These are phyloP conservation scores for Aspergillus wentii DNA, from an alignment of 495 filamentous ascomycete genomes.

Conservation along the genomic window DNA sequence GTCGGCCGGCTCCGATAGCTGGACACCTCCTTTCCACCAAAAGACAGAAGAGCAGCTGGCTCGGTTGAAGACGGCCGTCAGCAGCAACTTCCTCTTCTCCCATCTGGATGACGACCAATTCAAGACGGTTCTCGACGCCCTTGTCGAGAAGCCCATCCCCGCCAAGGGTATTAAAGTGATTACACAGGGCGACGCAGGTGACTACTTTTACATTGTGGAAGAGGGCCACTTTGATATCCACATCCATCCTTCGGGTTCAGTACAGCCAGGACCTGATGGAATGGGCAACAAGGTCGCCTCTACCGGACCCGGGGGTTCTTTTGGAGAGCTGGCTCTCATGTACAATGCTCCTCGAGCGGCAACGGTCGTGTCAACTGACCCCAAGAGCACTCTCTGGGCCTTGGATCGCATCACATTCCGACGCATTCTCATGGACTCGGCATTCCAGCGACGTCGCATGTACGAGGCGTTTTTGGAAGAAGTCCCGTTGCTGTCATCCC, in stretches of 20 bases:
- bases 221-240: slow-evolving; percentile 86
- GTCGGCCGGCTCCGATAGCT: slow-evolving; percentile 76
- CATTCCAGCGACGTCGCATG: slow-evolving; percentile 91
- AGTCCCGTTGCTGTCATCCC: slow-evolving; percentile 77
- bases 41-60: slow-evolving; percentile 78
- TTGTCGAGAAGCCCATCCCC: slow-evolving; percentile 93
- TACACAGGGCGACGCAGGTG: slow-evolving; percentile 89
- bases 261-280: slow-evolving; percentile 78
- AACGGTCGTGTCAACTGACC: slow-evolving; percentile 80
- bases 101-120: slow-evolving; percentile 92
- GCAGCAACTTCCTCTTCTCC: slow-evolving; percentile 88
- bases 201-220: slow-evolving; percentile 98
- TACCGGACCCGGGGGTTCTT: slow-evolving; percentile 87
- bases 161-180: slow-evolving; percentile 96
- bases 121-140: slow-evolving; percentile 77
- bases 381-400: slow-evolving; percentile 81
- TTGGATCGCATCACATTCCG: slow-evolving; percentile 95
- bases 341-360: slow-evolving; percentile 98
- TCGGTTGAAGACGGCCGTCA: slow-evolving; percentile 76
- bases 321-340: slow-evolving; percentile 96
- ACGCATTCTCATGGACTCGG: slow-evolving; percentile 96
- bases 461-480: slow-evolving; percentile 98
- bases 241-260: slow-evolving; percentile 72
- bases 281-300: slow-evolving; percentile 79
- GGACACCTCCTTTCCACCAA: slow-evolving; percentile 77